phyloP scores from a whole-genome alignment of 495 filamentous ascomycete species.

The Aspergillus heteromorphus region DNA sequence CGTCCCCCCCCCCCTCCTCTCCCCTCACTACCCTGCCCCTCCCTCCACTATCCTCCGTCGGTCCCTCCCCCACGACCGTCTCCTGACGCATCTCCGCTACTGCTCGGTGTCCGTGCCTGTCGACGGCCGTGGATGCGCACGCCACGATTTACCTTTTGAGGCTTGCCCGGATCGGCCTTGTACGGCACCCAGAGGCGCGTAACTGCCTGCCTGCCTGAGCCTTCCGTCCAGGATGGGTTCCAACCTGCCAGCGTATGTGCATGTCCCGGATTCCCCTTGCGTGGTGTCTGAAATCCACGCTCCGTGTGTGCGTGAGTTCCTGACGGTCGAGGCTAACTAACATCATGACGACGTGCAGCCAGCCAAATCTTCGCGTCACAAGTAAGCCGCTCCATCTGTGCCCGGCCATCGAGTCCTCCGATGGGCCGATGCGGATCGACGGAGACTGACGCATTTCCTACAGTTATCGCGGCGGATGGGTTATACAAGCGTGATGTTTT shows the following conservation, averaged over 20 bases:
- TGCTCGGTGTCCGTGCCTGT: constrained; percentile 17
- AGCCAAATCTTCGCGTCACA: constrained; percentile 60
- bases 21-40: too few species aligned
- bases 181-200: constrained; percentile 25
- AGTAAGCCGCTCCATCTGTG: constrained; percentile 41
- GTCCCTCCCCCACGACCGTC: too few species aligned
- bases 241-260: constrained; percentile 55
- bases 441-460: constrained; percentile 13
- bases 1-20: constrained; percentile 10
- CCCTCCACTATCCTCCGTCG: too few species aligned
- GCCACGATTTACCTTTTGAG: constrained; percentile 27
- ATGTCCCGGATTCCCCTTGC: not conserved
- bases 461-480: constrained; percentile 97
- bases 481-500: constrained; percentile 99
- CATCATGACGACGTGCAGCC: constrained; percentile 27
- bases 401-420: not conserved
- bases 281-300: not conserved
- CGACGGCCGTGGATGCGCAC: constrained; percentile 39
- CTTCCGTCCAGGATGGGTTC: constrained; percentile 47
- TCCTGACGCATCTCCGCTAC: constrained; percentile 12
- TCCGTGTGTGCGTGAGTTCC: not conserved
- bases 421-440: not conserved
- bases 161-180: constrained; percentile 41
- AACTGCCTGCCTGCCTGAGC: constrained; percentile 20
- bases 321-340: constrained; percentile 26